Percentiles rank a stretch among this genome's conserved stretches.
Evolutionary conservation across 78 protist genomes (phyloP).

Genomic region (Dictyostelium capitatum): DNA sequence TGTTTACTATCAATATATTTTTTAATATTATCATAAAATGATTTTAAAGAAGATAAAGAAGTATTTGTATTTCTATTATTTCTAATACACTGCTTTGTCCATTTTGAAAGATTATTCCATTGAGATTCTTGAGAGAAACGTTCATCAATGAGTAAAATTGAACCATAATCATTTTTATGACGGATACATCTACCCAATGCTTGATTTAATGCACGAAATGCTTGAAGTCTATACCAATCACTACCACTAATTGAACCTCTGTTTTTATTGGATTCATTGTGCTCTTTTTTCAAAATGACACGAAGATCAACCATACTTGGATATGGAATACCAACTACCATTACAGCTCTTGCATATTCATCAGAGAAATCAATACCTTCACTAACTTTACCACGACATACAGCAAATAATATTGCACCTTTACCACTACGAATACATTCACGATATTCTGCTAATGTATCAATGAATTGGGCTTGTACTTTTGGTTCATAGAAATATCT

Average conservation of each 20-base stretch:
- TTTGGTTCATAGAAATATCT: constrained; percentile 87
- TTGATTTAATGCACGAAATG: constrained; percentile 97
- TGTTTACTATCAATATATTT: background rate
- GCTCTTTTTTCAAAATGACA: constrained; percentile 13
- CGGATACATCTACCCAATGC: constrained; percentile 98
- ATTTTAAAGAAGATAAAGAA: background rate
- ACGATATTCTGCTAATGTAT: constrained; percentile 58
- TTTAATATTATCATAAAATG: constrained; percentile 20
- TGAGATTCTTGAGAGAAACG: constrained; percentile 27
- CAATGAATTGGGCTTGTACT: constrained; percentile 3
- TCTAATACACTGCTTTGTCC: constrained; percentile 65
- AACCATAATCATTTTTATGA: constrained; percentile 96
- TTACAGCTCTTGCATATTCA: constrained; percentile 95
- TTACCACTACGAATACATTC: background rate
- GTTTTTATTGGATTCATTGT: constrained; percentile 20
- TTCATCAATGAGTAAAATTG: constrained; percentile 93
- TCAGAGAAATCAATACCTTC: constrained; percentile 98
- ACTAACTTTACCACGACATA: constrained; percentile 96
- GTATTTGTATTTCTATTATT: constrained; percentile 19
- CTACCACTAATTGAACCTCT: background rate
- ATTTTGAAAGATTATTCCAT: constrained; percentile 53
- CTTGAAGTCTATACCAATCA: constrained; percentile 80
- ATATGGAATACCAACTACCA: constrained; percentile 96
- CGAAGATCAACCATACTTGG: constrained; percentile 71
- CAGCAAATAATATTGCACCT: constrained; percentile 94